phyloP scores from a whole-genome alignment of 2,329 filamentous ascomycete species.

The Talaromyces sp. region DNA sequence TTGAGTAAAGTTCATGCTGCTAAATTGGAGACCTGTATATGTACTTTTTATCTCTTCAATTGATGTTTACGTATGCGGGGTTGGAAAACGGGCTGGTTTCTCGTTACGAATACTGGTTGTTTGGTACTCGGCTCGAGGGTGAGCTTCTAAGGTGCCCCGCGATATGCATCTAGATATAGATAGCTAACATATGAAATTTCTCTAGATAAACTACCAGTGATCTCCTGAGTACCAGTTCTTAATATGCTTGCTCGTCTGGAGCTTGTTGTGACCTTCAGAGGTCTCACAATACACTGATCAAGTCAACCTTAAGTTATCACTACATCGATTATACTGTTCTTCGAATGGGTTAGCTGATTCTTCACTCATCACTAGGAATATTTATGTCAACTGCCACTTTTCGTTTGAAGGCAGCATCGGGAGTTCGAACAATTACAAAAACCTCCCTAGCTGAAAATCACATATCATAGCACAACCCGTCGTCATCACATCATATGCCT shows the following conservation, averaged over 20 bases:
- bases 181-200: neutral
- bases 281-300: too few species aligned
- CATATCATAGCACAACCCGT: constrained; percentile 6
- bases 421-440: neutral
- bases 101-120: neutral
- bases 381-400: too few species aligned
- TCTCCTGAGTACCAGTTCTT: too few species aligned
- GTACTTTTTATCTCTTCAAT: constrained; percentile 14
- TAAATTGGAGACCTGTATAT: constrained; percentile 29
- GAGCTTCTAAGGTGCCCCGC: constrained; percentile 18
- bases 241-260: too few species aligned
- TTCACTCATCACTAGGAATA: too few species aligned
- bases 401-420: too few species aligned
- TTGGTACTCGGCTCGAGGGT: neutral
- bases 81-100: neutral
- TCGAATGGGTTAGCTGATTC: too few species aligned
- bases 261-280: too few species aligned
- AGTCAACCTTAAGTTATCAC: too few species aligned
- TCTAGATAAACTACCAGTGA: too few species aligned
- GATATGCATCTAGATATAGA: constrained; percentile 22
- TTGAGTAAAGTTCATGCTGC: neutral
- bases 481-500: neutral
- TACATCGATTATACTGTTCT: too few species aligned
- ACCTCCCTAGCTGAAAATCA: neutral
- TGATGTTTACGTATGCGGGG: neutral